A percentile compares a stretch with the other conserved stretches of the same genome.
These are phyloP conservation scores for Cutaneotrichosporon dermatis DNA, from an alignment of 1,284 basidiomycete species.

Conservation along the genomic window DNA sequence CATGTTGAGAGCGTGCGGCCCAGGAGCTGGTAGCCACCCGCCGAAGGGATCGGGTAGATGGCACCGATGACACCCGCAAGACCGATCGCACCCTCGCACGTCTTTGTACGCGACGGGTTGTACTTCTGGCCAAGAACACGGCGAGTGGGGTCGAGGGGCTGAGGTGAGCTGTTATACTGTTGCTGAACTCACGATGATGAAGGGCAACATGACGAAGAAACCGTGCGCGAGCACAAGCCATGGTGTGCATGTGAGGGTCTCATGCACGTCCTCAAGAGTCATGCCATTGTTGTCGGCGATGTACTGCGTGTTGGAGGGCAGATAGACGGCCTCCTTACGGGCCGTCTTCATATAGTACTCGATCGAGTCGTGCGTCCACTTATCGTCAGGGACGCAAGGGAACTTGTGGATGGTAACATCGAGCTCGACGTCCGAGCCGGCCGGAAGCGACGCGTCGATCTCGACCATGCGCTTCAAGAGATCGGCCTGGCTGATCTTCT, in stretches of 20 bases:
- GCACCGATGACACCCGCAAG: constrained; percentile 51
- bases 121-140: constrained; percentile 48
- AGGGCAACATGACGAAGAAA: constrained; percentile 26
- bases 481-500: constrained; percentile 47
- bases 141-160: constrained; percentile 26
- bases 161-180: too few species aligned
- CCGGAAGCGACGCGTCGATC: constrained; percentile 7
- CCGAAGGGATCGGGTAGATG: constrained; percentile 64
- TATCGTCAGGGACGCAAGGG: constrained; percentile 62
- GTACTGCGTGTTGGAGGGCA: constrained; percentile 64
- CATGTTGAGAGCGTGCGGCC: constrained; percentile 45
- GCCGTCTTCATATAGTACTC: constrained; percentile 54
- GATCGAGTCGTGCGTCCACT: constrained; percentile 58
- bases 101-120: constrained; percentile 48
- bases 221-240: constrained; percentile 25
- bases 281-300: constrained; percentile 57
- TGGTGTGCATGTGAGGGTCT: constrained; percentile 17
- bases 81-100: constrained; percentile 56
- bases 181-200: constrained; percentile 16
- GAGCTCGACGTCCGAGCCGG: constrained; percentile 48
- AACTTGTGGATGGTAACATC: constrained; percentile 57
- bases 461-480: constrained; percentile 50
- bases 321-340: constrained; percentile 55
- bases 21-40: constrained; percentile 63
- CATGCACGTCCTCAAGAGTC: constrained; percentile 14